Base-by-base conservation (phyloP, 1,284 basidiomycete genomes). In the Puccinia horiana region DNA sequence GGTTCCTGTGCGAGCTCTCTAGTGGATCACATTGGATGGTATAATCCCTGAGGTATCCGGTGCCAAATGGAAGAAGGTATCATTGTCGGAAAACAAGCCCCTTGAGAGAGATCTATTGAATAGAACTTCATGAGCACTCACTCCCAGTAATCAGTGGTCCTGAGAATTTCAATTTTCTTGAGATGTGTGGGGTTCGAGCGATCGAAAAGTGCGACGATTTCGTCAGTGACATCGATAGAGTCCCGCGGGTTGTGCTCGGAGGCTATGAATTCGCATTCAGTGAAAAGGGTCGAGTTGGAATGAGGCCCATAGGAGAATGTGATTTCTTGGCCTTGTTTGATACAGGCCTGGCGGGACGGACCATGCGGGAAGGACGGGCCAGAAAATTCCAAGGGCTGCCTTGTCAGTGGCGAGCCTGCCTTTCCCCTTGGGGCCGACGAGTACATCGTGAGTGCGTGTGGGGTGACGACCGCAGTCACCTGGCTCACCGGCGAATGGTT, bases 191-290 rank as follows among this genome's bases (percentile, higher is more conserved):
- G 49, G 0, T 84, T 82, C 32, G 82, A 82, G 14, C 54, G 77
- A 1, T 84, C 83, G 44, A 86, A 85, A 49, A 85, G 40, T 14
- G 63, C 75, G 32, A 84, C 73, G 49, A 86, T 52, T 9, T 72
- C 73, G 9, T 47, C 42, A 20, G 84, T 85, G 11, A 85, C 61
- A 29, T 84, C 83, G 42, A 86, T 78, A 0, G 81, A 82, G 61
- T 85, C 84, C 82, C 84, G 84, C 0, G 63, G 73, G 82, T 86
- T 86, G 11, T 37, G 70, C n/a, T 49, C 47, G 1, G 84, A 84
- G 2, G 85, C 65, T 0, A 82, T 79, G 80, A 86, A 86, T 2
- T 85, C 85, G 58, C 85, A 86, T 49, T 86, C 85, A 26, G 85
- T 80, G 20, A 84, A 72, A 3, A 86, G 80, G 54, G 84, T 83